phyloP scores from a whole-genome alignment of 768 basidiomycete genomes.

The Termitomyces titanicus region DNA sequence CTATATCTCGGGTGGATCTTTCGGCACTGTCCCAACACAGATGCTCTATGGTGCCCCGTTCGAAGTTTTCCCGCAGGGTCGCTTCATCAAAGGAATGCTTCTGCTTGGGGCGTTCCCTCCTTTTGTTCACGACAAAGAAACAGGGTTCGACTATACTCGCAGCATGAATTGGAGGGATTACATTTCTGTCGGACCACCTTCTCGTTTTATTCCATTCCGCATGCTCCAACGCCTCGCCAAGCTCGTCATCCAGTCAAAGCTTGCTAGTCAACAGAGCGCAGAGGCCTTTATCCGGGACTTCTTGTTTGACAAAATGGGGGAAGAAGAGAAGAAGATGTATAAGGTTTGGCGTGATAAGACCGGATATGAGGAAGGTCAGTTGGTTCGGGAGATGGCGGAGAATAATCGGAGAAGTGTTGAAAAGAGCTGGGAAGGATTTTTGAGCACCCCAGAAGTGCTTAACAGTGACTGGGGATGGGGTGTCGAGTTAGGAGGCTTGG shows the following conservation, averaged over 20 bases:
- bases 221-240: conserved; percentile 23
- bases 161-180: conserved; percentile 39
- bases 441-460: conserved; percentile 27
- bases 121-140: conserved; percentile 30
- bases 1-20: conserved; percentile 46
- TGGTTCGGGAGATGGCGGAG: conserved; percentile 31
- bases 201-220: conserved; percentile 31
- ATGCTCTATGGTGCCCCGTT: conserved; percentile 48
- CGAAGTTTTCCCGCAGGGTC: conserved; percentile 41
- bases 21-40: conserved; percentile 44
- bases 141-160: conserved; percentile 26
- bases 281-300: conserved; percentile 31
- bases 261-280: conserved; percentile 32
- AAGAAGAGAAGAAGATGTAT: conserved; percentile 32
- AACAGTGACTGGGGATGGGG: conserved; percentile 41
- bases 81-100: conserved; percentile 36
- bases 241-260: conserved; percentile 23
- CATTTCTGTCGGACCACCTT: conserved; percentile 33
- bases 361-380: conserved; percentile 35
- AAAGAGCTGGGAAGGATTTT: conserved; percentile 43
- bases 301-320: conserved; percentile 30
- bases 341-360: conserved; percentile 33
- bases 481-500: conserved; percentile 32
- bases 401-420: conserved; percentile 36
- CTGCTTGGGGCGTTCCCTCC: conserved; percentile 38